Evolutionary conservation across 305 asterid species (phyloP), one percentile per base, ranked within the genome.

Genomic region (Ajuga reptans): DNA sequence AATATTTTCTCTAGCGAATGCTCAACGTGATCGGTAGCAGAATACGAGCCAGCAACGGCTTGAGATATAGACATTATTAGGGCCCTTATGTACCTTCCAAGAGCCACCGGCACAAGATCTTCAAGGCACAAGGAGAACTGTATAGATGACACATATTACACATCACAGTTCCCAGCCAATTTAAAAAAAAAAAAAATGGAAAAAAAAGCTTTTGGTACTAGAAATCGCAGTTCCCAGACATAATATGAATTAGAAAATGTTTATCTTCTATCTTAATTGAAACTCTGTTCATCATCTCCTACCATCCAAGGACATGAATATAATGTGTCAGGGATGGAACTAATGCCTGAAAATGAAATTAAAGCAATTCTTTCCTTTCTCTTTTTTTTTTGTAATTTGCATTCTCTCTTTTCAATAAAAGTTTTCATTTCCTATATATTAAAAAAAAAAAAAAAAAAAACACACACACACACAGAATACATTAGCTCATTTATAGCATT

Each of bases 101-200:
- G 85, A 55, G 93, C 89, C 69, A 93, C 86, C 4, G 99, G 97
- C 67, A 87, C 91, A 75, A 91, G 87, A 83, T 93, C 99, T 84
- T 93, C 99, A 60, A 93, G 97, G 88, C 97, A 91, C 81, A 84
- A 76, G 75, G 90, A 86, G 87, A 93, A 93, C 97, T 93, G 96
- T 72, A 89, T 78, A 74, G 69, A 76, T 42, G 54, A 62, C 27
- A 36, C 43, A 68, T 31, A 67, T 73, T 68, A 75, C 71, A 69
- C 10, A 72, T 58, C 63, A 54, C 60, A 50, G 52, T 69, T 71
- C 75, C 61, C 45, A 61, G 59, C 10, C 11, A n/a, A n/a, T n/a
- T n/a, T n/a, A 21, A 21, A 0, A 21, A 41, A 64, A 45, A 72
- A 56, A 64, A 67, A 47, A 68, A 50, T 10, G 47, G 56, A 66